Percentiles rank a stretch among this genome's conserved stretches.
phyloP scores from a whole-genome alignment of 108 stramenopile genomes.

The Mediolabrus comicus region DNA sequence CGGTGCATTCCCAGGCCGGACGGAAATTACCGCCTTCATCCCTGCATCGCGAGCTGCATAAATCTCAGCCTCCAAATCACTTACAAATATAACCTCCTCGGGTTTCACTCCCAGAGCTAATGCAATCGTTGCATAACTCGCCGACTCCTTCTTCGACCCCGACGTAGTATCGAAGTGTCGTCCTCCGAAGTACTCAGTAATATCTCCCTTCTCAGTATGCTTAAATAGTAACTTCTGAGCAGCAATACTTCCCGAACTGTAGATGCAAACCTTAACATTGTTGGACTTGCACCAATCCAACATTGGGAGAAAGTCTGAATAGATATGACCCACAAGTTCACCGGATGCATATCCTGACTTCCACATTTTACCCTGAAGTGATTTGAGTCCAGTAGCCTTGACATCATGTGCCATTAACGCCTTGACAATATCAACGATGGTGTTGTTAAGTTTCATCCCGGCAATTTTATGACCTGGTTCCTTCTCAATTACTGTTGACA shows the following conservation, averaged over 20 bases:
- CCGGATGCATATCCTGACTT: constrained; percentile 70
- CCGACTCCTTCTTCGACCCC: constrained; percentile 72
- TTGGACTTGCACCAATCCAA: constrained; percentile 65
- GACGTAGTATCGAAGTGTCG: constrained; percentile 90
- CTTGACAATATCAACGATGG: constrained; percentile 47
- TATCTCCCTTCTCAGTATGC: constrained; percentile 71
- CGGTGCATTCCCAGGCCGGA: constrained; percentile 89
- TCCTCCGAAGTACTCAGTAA: constrained; percentile 56
- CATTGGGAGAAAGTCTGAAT: constrained; percentile 74
- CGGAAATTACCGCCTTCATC: constrained; percentile 65
- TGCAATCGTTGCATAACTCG: constrained; percentile 77
- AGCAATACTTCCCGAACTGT: constrained; percentile 81
- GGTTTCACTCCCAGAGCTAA: constrained; percentile 62
- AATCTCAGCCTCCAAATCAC: constrained; percentile 84
- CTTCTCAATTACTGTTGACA: constrained; percentile 13
- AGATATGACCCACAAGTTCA: constrained; percentile 79
- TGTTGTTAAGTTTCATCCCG: constrained; percentile 5
- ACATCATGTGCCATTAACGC: constrained; percentile 72
- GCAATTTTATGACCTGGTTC: background rate
- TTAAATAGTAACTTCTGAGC: constrained; percentile 90
- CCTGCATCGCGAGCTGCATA: constrained; percentile 82
- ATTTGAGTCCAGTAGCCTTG: constrained; percentile 77
- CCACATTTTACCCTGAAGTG: constrained; percentile 91
- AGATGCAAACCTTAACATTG: constrained; percentile 75
- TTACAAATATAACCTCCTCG: constrained; percentile 80